phyloP scores from a whole-genome alignment of 73 alveolate species.

The Symbiodinium pilosum region DNA sequence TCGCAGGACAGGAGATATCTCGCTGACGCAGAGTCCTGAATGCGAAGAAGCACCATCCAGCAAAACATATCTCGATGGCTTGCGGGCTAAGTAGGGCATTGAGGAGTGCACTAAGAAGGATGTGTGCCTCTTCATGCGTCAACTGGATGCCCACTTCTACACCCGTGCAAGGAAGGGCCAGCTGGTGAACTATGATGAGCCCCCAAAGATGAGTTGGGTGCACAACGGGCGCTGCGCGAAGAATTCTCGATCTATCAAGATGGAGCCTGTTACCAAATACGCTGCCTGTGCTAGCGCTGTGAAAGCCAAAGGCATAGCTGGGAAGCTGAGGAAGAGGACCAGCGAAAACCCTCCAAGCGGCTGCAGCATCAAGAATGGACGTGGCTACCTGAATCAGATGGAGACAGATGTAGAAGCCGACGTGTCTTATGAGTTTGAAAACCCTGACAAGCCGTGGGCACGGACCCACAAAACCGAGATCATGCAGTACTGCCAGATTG shows the following conservation, averaged over 20 bases:
- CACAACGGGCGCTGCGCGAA: conserved; percentile 12
- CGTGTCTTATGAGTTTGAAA: not conserved
- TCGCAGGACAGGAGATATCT: not conserved
- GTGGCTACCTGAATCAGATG: not conserved
- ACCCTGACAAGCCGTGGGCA: not conserved
- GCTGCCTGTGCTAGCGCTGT: not conserved
- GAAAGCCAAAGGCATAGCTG: no score
- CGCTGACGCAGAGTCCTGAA: not conserved
- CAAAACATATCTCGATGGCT: not conserved
- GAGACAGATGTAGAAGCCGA: conserved; percentile 6
- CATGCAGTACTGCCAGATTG: not conserved
- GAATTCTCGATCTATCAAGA: not conserved
- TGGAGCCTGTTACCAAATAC: not conserved
- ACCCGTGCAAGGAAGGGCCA: conserved; percentile 28
- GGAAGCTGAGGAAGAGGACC: not conserved
- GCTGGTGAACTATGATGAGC: conserved; percentile 16
- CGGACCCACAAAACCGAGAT: not conserved
- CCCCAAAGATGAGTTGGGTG: not conserved
- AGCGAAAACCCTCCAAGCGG: not conserved
- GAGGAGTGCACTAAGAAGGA: not conserved
- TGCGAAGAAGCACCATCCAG: not conserved
- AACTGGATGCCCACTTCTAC: conserved; percentile 62
- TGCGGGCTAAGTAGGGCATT: not conserved
- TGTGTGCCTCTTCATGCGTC: not conserved
- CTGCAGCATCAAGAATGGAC: not conserved